Evolutionary conservation across 2,329 filamentous ascomycete species (phyloP).

Genomic region (Scedosporium apiospermum): DNA sequence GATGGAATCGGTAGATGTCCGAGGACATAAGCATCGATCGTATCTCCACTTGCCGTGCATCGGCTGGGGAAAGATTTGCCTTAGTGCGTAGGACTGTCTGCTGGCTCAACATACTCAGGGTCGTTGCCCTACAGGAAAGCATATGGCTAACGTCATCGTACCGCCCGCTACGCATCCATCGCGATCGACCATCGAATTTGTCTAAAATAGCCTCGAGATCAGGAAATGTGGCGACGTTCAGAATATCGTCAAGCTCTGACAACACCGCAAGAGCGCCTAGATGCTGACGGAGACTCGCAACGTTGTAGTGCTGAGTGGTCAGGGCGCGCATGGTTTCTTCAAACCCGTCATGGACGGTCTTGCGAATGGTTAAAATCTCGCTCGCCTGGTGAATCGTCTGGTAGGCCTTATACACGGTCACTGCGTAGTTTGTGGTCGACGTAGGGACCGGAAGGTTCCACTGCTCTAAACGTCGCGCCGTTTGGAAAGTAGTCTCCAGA

Average conservation of each 20-base stretch:
- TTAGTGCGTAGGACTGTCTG: constrained; percentile 53
- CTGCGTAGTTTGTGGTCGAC: constrained; percentile 50
- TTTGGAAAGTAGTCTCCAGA: constrained; percentile 65
- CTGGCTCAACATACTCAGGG: constrained; percentile 70
- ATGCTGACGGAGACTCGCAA: constrained; percentile 41
- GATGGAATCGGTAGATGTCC: constrained; percentile 67
- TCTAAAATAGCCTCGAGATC: constrained; percentile 54
- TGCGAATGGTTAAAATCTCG: constrained; percentile 41
- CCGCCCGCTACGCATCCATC: constrained; percentile 79
- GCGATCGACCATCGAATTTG: constrained; percentile 54
- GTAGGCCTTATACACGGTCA: constrained; percentile 69
- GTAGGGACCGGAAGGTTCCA: constrained; percentile 81
- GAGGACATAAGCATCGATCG: constrained; percentile 69
- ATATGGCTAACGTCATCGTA: constrained; percentile 73
- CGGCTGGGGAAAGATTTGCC: constrained; percentile 49
- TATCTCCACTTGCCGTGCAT: constrained; percentile 64
- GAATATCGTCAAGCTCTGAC: constrained; percentile 71
- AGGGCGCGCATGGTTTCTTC: constrained; percentile 50
- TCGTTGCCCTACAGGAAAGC: constrained; percentile 71
- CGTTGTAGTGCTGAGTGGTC: constrained; percentile 36
- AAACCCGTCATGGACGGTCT: constrained; percentile 55
- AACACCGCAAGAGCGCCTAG: constrained; percentile 60
- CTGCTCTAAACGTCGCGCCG: constrained; percentile 73
- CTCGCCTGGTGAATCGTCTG: constrained; percentile 65
- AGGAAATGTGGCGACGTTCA: constrained; percentile 48